Evolutionary conservation across 371 early-diverging fungal genomes (phyloP), one percentile per base, ranked within the genome.

Genomic region (Sporodiniella umbellata): DNA sequence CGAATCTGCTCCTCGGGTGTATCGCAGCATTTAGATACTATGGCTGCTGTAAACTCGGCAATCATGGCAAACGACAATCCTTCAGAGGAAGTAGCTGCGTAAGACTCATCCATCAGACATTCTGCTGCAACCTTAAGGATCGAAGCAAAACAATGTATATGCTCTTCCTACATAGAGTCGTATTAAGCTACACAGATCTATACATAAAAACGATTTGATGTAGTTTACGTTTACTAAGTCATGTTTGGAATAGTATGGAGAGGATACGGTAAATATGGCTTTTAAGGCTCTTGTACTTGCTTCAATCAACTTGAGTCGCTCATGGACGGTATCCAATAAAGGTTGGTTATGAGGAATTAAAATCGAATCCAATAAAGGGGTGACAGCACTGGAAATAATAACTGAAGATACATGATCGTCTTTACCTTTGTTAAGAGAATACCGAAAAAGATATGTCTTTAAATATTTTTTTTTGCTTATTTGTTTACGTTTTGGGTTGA

Each of bases 231-330:
- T 67, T 48, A 85, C 82, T 0, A 83, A 60, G 15, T 80, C 78
- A 33, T 74, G 74, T 24, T 80, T 78, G 1, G 48, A 15, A 21
- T 75, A 70, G n/a, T 75, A 72, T n/a, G 69, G 67, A 8, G 83
- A 74, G 7, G 76, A 78, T 21, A 79, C 76, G 8, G 40, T 40
- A 47, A 86, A 87, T n/a, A 90, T 79, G 7, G 89, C 81, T 53
- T 87, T 88, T 23, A 92, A 56, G 17, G 90, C 89, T 33, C 90
- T 61, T 2, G 87, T 84, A 4, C 79, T 65, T 0, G 89, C 89
- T 53, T 92, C 90, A 6, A 88, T 64, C 51, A 90, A 57, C 42
- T 79, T 75, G 39, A 72, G 45, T 44, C 79, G 60, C 30, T 69
- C 64, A 40, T 54, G 58, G n/a, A 76, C 58, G 0, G 66, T 51